These are phyloP conservation scores for Cutaneotrichosporon spelunceum DNA, from an alignment of 1,284 basidiomycete species.

Conservation along the genomic window DNA sequence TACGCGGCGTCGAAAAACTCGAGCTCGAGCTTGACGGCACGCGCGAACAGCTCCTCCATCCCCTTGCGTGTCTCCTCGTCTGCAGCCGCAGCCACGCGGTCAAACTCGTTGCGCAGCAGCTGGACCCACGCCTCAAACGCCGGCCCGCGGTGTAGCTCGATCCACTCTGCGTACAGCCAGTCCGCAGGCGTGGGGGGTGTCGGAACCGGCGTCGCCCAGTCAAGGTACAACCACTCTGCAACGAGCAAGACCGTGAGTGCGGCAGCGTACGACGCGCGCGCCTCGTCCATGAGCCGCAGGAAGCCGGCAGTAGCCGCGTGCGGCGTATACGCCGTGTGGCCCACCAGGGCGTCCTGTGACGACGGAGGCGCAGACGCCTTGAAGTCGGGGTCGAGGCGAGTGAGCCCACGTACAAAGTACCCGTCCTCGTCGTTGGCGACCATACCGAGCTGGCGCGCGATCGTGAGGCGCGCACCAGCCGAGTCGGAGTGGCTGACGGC, in stretches of 20 bases:
- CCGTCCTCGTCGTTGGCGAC: constrained; percentile 23
- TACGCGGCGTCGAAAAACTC: constrained; percentile 22
- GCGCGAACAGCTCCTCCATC: constrained; percentile 16
- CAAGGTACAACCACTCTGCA: constrained; percentile 28
- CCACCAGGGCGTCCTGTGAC: not conserved
- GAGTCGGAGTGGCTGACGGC: constrained; percentile 18
- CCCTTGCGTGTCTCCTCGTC: constrained; percentile 1
- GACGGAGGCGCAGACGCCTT: not conserved
- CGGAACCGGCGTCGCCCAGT: constrained; percentile 17
- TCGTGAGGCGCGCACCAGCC: constrained; percentile 11
- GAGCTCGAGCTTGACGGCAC: constrained; percentile 17
- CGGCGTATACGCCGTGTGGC: not conserved
- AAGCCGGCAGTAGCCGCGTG: constrained; percentile 9
- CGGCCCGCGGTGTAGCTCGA: constrained; percentile 24
- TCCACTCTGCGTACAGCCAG: constrained; percentile 24
- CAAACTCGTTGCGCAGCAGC: constrained; percentile 16
- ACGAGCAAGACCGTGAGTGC: constrained; percentile 22
- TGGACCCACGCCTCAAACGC: constrained; percentile 20
- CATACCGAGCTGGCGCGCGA: constrained; percentile 21
- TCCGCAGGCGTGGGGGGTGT: not conserved
- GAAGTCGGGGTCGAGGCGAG: constrained; percentile 6
- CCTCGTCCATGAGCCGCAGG: constrained; percentile 16
- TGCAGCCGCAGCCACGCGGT: constrained; percentile 14
- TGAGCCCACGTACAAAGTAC: constrained; percentile 21
- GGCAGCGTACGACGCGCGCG: constrained; percentile 12